Evolutionary conservation across 75 land plant species (phyloP), one percentile per base, ranked within the genome.

Genomic region (Pinus tabuliformis): DNA sequence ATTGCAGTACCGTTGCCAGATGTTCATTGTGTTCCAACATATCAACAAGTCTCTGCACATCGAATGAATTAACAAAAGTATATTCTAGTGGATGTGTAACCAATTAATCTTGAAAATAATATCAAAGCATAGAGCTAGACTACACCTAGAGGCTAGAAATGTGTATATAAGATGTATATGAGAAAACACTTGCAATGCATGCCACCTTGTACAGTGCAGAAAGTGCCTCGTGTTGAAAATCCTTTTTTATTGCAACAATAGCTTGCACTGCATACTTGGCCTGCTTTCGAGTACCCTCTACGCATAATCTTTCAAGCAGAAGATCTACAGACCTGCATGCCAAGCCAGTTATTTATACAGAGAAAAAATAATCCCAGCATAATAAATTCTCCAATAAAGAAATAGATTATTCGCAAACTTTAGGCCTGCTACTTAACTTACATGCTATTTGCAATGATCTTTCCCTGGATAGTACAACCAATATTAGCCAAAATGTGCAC

Each of bases 211-310:
- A 96, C 9, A 96, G 81, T 81, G 92, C 89, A 75, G 99, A 96
- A 18, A 96, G 89, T 60, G 99, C 85, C 79, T 85, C 88, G 54
- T 91, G 87, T 18, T 95, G 97, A 52, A 88, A 91, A 81, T 96
- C 99, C 66, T 84, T 93, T 61, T 90, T 89, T 56, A 92, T 89
- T 60, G 91, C 89, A 45, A 89, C 90, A 36, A 96, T 78, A 11
- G 99, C 99, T 61, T 93, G 86, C 26, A 94, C 95, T 76, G 97
- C 92, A 82, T 89, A 89, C 81, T 94, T 96, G 56, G 99, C 97
- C 77, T 94, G 97, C 87, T 87, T 90, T 33, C 97, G 86, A 70
- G 78, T 96, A 58, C 97, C 99, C 77, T 96, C 97, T 24, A 96
- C 58, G 59, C 97, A 96, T 20, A 94, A 81, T 33, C 82, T 85